phyloP scores from a whole-genome alignment of 768 basidiomycete species.

The Lactarius psammicola region DNA sequence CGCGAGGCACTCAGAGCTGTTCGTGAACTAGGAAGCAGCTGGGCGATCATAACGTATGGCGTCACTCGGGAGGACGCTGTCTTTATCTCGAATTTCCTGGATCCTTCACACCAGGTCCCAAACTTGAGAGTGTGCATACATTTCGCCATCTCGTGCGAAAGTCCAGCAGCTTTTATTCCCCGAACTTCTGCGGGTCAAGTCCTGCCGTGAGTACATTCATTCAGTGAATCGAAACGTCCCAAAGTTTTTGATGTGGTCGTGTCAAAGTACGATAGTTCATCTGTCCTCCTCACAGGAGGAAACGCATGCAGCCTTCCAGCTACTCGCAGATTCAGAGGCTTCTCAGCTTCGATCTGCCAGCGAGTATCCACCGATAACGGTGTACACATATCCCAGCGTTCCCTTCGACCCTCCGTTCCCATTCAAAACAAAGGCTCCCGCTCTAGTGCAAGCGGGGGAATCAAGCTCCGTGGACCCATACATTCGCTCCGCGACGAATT shows the following conservation, averaged over 20 bases:
- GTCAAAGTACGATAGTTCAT: constrained; percentile 38
- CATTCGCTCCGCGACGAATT: constrained; percentile 39
- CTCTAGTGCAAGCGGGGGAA: constrained; percentile 31
- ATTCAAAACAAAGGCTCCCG: constrained; percentile 37
- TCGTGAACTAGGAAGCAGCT: constrained; percentile 23
- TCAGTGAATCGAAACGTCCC: neutral
- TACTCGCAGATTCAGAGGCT: constrained; percentile 31
- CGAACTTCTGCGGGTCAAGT: constrained; percentile 30
- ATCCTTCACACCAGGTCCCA: constrained; percentile 7
- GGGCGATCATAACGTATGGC: constrained; percentile 38
- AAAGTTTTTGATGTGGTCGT: neutral
- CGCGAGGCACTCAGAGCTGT: constrained; percentile 18
- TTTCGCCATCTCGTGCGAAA: constrained; percentile 36
- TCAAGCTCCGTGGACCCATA: constrained; percentile 35
- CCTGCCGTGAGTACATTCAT: constrained; percentile 33
- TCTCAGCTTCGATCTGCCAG: constrained; percentile 33
- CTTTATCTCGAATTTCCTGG: constrained; percentile 17
- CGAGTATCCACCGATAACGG: constrained; percentile 34
- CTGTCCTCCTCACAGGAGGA: constrained; percentile 39
- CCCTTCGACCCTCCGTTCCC: constrained; percentile 41
- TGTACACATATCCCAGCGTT: constrained; percentile 40
- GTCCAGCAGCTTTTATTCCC: constrained; percentile 33
- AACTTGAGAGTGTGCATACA: constrained; percentile 38
- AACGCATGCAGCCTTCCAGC: constrained; percentile 35
- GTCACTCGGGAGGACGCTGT: constrained; percentile 31